Evolutionary conservation across 2,329 filamentous ascomycete genomes (phyloP).

Genomic region (Rhinocladiella mackenziei): DNA sequence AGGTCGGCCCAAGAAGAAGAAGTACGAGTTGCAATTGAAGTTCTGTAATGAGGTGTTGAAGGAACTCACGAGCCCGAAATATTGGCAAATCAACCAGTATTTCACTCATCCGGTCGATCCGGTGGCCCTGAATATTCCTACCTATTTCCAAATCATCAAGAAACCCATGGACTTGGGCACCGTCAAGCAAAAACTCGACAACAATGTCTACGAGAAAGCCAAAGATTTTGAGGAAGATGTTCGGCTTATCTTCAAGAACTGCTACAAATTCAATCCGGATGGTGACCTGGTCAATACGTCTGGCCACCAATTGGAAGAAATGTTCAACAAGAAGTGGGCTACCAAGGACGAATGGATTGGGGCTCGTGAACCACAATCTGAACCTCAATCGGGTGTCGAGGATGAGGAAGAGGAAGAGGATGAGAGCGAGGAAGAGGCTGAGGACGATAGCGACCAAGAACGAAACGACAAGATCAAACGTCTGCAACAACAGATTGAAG

Average conservation of each 20-base stretch:
- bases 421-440: constrained; percentile 64
- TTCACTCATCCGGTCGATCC: constrained; percentile 87
- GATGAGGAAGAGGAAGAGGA: constrained; percentile 70
- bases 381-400: constrained; percentile 60
- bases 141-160: constrained; percentile 91
- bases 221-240: constrained; percentile 86
- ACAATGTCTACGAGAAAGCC: constrained; percentile 72
- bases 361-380: constrained; percentile 64
- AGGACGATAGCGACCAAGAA: constrained; percentile 52
- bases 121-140: constrained; percentile 86
- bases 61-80: constrained; percentile 72
- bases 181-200: constrained; percentile 71
- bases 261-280: constrained; percentile 83
- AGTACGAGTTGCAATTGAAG: constrained; percentile 79
- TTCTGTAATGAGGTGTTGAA: constrained; percentile 81
- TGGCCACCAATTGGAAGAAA: constrained; percentile 67
- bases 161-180: constrained; percentile 92
- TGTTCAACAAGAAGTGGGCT: constrained; percentile 72
- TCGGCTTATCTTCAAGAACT: constrained; percentile 80
- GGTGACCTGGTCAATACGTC: constrained; percentile 69
- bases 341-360: constrained; percentile 79
- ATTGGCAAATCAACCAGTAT: constrained; percentile 63
- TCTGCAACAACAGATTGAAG: constrained; percentile 68
- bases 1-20: constrained; percentile 84
- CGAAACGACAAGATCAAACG: constrained; percentile 60